phyloP scores from a whole-genome alignment of 2,329 filamentous ascomycete genomes.

The Pyrenochaeta sp. region DNA sequence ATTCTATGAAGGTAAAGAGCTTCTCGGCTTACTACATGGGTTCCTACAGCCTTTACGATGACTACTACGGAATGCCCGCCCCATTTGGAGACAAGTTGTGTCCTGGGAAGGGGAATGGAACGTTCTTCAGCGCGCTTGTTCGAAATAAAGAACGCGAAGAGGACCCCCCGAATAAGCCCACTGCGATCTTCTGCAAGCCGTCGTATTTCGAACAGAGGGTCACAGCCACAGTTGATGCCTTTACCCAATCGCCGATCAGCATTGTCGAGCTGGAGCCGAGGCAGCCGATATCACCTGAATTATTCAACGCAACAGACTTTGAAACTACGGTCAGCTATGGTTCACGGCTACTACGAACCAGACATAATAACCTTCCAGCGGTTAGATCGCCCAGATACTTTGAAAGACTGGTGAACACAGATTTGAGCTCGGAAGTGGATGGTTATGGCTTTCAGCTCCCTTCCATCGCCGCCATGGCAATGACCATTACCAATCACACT shows the following conservation, averaged over 20 bases:
- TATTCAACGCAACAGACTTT: constrained; percentile 51
- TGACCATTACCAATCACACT: constrained; percentile 31
- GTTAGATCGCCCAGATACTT: constrained; percentile 7
- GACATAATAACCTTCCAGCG: constrained; percentile 10
- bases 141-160: constrained; percentile 16
- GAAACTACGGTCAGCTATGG: constrained; percentile 36
- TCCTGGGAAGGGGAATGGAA: too few relatives aligned
- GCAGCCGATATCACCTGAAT: constrained; percentile 19
- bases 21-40: too few relatives aligned
- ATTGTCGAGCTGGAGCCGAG: constrained; percentile 31
- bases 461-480: constrained; percentile 47
- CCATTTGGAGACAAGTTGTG: too few relatives aligned
- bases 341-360: not conserved
- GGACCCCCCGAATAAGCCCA: constrained; percentile 17
- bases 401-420: constrained; percentile 2
- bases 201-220: constrained; percentile 56
- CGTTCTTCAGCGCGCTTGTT: constrained; percentile 10
- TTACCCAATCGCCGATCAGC: not conserved
- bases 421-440: constrained; percentile 10
- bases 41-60: too few relatives aligned
- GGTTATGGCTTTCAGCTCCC: not conserved
- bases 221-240: constrained; percentile 45
- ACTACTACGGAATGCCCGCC: too few relatives aligned
- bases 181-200: constrained; percentile 21
- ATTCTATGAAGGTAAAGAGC: too few relatives aligned